Conservation (phyloP, 202 grass and related monocot genomes). For the Elaeis oleifera region DNA sequence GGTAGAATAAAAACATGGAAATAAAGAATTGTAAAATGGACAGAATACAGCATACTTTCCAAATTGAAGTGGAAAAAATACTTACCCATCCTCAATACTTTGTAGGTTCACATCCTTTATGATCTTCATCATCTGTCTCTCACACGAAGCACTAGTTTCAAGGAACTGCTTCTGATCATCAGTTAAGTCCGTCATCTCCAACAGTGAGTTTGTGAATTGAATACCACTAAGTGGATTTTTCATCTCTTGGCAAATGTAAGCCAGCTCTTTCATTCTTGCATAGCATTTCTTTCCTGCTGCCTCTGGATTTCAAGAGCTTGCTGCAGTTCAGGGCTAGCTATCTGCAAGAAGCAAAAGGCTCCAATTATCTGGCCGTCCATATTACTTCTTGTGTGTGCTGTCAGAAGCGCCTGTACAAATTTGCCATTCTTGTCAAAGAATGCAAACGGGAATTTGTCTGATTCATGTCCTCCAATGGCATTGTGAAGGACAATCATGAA, state of each 20-base stretch:
- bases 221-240: conserved; percentile 94
- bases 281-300: conserved; percentile 89
- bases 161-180: conserved; percentile 96
- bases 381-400: conserved; percentile 68
- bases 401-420: conserved; percentile 84
- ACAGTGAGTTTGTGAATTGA: conserved; percentile 69
- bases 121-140: conserved; percentile 81
- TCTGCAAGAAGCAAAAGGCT: conserved; percentile 95
- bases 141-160: conserved; percentile 86
- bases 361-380: conserved; percentile 66
- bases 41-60: not conserved
- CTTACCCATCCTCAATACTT: conserved; percentile 81
- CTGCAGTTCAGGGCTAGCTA: conserved; percentile 83
- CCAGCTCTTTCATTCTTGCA: conserved; percentile 92
- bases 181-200: conserved; percentile 80
- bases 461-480: conserved; percentile 75
- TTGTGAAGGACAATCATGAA: conserved; percentile 94
- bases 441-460: conserved; percentile 75
- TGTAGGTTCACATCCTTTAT: conserved; percentile 68
- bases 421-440: conserved; percentile 94
- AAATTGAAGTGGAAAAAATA: conserved; percentile 11
- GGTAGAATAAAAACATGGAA: too few relatives aligned
- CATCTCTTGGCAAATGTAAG: conserved; percentile 94
- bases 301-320: conserved; percentile 88
- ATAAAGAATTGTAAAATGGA: too few relatives aligned